A percentile compares a stretch with the other conserved stretches of the same genome.
Conservation (phyloP, 2,329 filamentous ascomycete genomes). For the Nemania serpens region DNA sequence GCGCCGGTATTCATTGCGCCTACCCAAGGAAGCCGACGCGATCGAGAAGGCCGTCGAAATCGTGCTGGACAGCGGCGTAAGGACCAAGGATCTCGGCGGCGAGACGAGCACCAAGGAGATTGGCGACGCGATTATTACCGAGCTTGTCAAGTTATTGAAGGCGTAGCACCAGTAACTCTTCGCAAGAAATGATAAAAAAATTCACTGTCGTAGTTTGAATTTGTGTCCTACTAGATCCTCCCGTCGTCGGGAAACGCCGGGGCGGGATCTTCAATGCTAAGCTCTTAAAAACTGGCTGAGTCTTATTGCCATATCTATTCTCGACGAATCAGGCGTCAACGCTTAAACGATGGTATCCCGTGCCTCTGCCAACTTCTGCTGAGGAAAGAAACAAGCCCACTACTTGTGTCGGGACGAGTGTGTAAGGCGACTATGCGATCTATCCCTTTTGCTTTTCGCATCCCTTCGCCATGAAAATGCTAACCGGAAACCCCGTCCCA, state of each 20-base stretch:
- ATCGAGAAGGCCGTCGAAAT: slow-evolving; percentile 81
- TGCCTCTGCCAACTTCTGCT: background rate
- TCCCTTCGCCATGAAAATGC: background rate
- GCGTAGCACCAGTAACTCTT: slow-evolving; percentile 24
- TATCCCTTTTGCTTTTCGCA: background rate
- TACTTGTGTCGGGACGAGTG: background rate
- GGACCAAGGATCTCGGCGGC: slow-evolving; percentile 86
- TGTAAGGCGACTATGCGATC: background rate
- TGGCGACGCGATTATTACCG: slow-evolving; percentile 76
- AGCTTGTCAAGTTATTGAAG: slow-evolving; percentile 72
- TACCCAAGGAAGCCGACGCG: slow-evolving; percentile 74
- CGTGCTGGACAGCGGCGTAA: slow-evolving; percentile 77
- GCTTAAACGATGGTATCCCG: background rate
- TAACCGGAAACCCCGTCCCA: slow-evolving; percentile 11
- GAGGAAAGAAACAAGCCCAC: background rate
- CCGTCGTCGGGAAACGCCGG: background rate
- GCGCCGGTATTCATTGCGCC: slow-evolving; percentile 87
- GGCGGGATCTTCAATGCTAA: background rate
- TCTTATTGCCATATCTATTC: too few relatives aligned
- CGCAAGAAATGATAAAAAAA: background rate
- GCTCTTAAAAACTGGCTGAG: too few relatives aligned
- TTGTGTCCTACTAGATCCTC: background rate
- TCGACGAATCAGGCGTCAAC: too few relatives aligned
- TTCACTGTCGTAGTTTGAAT: background rate
- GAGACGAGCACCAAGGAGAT: slow-evolving; percentile 73